These are phyloP conservation scores for Entrophospora sp. DNA, from an alignment of 192 early-diverging fungal genomes.

Conservation along the genomic window DNA sequence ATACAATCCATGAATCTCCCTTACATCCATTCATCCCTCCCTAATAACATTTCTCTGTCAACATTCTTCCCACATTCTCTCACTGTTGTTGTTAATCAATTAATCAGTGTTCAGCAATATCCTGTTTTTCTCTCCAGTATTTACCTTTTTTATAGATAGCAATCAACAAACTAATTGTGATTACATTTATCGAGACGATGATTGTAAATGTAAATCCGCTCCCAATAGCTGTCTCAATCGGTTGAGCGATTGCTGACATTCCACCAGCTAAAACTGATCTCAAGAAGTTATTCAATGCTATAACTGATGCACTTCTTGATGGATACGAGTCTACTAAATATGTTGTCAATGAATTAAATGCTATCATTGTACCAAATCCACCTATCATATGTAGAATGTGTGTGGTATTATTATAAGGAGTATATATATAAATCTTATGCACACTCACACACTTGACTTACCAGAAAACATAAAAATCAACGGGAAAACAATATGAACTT, in stretches of 20 bases:
- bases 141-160: neutral
- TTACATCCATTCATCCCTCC: no score
- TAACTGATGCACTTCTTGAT: neutral
- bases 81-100: no score
- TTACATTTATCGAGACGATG: neutral
- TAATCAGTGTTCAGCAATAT: no score
- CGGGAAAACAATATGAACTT: conserved; percentile 5
- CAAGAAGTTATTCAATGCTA: neutral
- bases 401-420: neutral
- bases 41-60: no score
- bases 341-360: neutral
- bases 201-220: neutral
- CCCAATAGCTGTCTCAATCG: neutral
- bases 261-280: neutral
- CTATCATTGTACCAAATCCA: neutral
- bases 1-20: no score
- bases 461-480: conserved; percentile 24
- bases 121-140: conserved; percentile 8
- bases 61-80: no score
- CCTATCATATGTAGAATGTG: neutral
- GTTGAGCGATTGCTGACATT: neutral
- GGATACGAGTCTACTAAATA: neutral
- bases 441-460: no score
- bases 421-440: neutral
- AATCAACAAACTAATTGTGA: neutral